Evolutionary conservation across 2,329 filamentous ascomycete species (phyloP).

Genomic region (Colletotrichum caudatum): DNA sequence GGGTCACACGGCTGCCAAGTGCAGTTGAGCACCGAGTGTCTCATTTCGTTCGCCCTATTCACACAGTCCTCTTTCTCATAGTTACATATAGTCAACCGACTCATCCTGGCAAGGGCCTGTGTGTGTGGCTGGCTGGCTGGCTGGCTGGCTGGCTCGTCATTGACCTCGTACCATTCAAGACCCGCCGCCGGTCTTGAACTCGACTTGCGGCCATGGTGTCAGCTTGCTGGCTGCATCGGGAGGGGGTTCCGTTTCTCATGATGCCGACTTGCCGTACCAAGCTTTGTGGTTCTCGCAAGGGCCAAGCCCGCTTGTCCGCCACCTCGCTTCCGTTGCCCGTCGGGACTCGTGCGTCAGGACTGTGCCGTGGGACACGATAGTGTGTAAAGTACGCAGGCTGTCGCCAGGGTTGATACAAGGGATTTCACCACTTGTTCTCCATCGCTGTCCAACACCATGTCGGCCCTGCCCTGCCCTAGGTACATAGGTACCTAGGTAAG

Average conservation of each 20-base stretch:
- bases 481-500: not conserved
- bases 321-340: conserved; percentile 25
- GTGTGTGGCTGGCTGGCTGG: too few species aligned
- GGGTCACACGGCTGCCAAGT: conserved; percentile 15
- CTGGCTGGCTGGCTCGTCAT: not conserved
- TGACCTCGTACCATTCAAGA: conserved; percentile 11
- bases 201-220: conserved; percentile 29
- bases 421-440: not conserved
- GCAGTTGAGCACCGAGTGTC: not conserved
- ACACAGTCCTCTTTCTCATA: conserved; percentile 3
- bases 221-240: conserved; percentile 29
- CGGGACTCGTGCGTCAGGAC: not conserved
- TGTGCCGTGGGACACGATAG: not conserved
- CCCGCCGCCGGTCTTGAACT: not conserved
- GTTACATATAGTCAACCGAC: conserved; percentile 4
- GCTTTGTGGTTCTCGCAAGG: conserved; percentile 22
- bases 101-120: not conserved
- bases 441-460: conserved; percentile 8
- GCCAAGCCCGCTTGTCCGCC: conserved; percentile 25
- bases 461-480: conserved; percentile 17
- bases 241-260: conserved; percentile 24
- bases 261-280: conserved; percentile 41
- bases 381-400: not conserved
- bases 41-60: conserved; percentile 16
- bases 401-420: conserved; percentile 6